phyloP scores from a whole-genome alignment of 2,329 filamentous ascomycete species.

The Xylariales sp. region DNA sequence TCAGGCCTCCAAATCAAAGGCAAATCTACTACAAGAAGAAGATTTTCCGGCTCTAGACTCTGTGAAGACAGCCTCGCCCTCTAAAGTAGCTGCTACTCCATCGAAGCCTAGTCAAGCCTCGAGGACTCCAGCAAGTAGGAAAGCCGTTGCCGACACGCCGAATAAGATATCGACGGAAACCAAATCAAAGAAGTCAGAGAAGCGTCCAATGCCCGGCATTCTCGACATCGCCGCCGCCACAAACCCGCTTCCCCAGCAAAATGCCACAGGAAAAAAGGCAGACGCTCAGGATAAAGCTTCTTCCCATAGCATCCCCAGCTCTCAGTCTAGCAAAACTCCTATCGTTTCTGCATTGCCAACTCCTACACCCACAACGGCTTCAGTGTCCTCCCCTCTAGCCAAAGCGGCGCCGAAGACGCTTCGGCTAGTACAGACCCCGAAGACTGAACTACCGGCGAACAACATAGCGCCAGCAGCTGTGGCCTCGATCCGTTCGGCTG shows the following conservation, averaged over 20 bases:
- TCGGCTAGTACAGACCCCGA: slow-evolving; percentile 75
- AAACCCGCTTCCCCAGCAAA: slow-evolving; percentile 19
- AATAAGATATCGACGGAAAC: slow-evolving; percentile 44
- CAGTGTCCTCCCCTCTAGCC: slow-evolving; percentile 63
- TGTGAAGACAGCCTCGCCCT: slow-evolving; percentile 54
- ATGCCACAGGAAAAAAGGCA: slow-evolving; percentile 46
- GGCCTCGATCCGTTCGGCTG: slow-evolving; percentile 48
- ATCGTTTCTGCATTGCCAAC: slow-evolving; percentile 61
- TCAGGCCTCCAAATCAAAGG: slow-evolving; percentile 54
- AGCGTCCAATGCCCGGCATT: slow-evolving; percentile 56
- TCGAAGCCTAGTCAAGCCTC: slow-evolving; percentile 48
- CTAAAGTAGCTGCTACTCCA: slow-evolving; percentile 49
- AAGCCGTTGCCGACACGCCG: slow-evolving; percentile 41
- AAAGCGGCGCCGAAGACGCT: slow-evolving; percentile 72
- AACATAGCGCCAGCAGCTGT: slow-evolving; percentile 47
- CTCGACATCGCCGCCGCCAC: slow-evolving; percentile 64
- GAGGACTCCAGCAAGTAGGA: slow-evolving; percentile 47
- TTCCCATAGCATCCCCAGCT: slow-evolving; percentile 37
- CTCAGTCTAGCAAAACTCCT: slow-evolving; percentile 52
- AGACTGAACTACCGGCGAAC: slow-evolving; percentile 64
- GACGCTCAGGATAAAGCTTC: slow-evolving; percentile 39
- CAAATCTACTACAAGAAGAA: slow-evolving; percentile 64
- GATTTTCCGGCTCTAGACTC: slow-evolving; percentile 71
- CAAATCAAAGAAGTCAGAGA: slow-evolving; percentile 36
- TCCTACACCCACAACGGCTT: slow-evolving; percentile 57